Percentiles rank a stretch among this genome's conserved stretches.
Evolutionary conservation across 257 asterid genomes (phyloP).

Genomic region (Solanum habrochaites): DNA sequence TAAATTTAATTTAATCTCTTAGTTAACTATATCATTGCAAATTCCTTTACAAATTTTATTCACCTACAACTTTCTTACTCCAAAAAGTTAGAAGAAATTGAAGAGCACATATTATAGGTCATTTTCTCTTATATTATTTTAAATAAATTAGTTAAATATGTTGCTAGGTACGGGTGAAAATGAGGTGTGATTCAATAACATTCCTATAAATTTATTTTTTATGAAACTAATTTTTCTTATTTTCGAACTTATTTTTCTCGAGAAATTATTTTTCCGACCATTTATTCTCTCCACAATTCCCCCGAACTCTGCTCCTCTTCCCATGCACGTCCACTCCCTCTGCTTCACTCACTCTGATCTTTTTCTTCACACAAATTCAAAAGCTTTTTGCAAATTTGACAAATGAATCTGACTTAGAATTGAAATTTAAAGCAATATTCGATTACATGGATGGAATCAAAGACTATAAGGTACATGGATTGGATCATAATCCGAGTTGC

Average conservation of each 20-base stretch:
- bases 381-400: not conserved
- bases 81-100: too few species aligned
- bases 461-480: slow-evolving; percentile 14
- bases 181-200: not conserved
- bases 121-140: too few species aligned
- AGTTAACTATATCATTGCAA: too few species aligned
- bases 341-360: not conserved
- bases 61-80: too few species aligned
- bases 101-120: too few species aligned
- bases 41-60: too few species aligned
- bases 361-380: not conserved
- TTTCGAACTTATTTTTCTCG: accelerated
- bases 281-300: not conserved
- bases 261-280: not conserved
- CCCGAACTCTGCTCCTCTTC: not conserved
- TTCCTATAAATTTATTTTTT: accelerated
- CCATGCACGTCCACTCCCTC: not conserved
- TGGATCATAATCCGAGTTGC: slow-evolving; percentile 1
- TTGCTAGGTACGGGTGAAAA: not conserved
- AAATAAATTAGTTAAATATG: too few species aligned
- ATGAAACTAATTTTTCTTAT: not conserved
- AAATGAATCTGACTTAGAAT: not conserved
- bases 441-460: slow-evolving; percentile 4
- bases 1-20: too few species aligned
- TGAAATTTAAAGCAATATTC: not conserved